Evolutionary conservation across 371 early-diverging fungal genomes (phyloP).

Genomic region (Sporodiniella umbellata): DNA sequence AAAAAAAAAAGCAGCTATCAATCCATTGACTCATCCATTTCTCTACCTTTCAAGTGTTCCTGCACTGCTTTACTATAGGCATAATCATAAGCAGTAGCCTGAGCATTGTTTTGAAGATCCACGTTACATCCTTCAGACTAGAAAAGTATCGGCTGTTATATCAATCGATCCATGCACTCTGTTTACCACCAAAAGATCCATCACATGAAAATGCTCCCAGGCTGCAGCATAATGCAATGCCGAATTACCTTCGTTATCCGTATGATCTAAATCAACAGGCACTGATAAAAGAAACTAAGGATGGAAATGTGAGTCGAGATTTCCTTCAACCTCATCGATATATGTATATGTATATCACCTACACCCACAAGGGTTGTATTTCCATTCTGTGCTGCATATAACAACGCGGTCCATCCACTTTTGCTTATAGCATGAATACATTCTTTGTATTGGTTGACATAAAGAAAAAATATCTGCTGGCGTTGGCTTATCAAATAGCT

Average conservation of each 20-base stretch:
- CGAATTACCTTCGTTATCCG: constrained; percentile 51
- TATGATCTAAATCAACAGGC: constrained; percentile 51
- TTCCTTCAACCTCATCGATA: too few relatives aligned
- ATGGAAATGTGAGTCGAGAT: too few relatives aligned
- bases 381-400: constrained; percentile 47
- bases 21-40: too few relatives aligned
- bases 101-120: constrained; percentile 36
- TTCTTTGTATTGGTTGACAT: constrained; percentile 44
- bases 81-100: constrained; percentile 42
- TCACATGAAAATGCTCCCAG: constrained; percentile 47
- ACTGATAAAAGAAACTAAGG: constrained; percentile 40
- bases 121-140: constrained; percentile 50
- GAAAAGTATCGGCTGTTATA: too few relatives aligned
- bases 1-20: neutral
- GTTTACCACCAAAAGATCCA: constrained; percentile 45
- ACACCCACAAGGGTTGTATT: constrained; percentile 49
- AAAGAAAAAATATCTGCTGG: constrained; percentile 41
- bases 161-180: too few relatives aligned
- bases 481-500: neutral
- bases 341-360: constrained; percentile 6
- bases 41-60: constrained; percentile 39
- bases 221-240: constrained; percentile 51
- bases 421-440: constrained; percentile 51
- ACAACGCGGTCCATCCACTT: constrained; percentile 42
- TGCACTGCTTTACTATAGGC: constrained; percentile 41